A percentile compares a stretch with the other conserved stretches of the same genome.
Evolutionary conservation across 1,139 yeast species (phyloP).

Genomic region (Petasospora rhodanensis): DNA sequence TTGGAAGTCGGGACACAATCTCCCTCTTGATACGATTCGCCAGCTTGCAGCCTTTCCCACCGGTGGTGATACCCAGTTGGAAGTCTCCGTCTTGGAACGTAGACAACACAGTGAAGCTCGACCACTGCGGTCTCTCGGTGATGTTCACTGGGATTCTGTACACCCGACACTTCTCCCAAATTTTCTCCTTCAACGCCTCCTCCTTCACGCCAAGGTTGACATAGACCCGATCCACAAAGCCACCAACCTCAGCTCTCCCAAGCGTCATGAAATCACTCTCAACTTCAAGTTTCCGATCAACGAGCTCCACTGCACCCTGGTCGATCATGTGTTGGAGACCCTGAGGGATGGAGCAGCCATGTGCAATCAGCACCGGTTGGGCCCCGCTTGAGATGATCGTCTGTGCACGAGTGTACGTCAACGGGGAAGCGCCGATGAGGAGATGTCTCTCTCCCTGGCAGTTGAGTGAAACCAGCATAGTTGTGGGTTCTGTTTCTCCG

Average conservation of each 20-base stretch:
- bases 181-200: conserved; percentile 31
- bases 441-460: conserved; percentile 54
- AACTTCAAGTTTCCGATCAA: conserved; percentile 35
- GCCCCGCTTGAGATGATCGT: conserved; percentile 56
- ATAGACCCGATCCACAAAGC: conserved; percentile 71
- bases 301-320: conserved; percentile 29
- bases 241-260: conserved; percentile 63
- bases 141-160: conserved; percentile 80
- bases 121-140: conserved; percentile 64
- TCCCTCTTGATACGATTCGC: conserved; percentile 81
- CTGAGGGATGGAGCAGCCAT: conserved; percentile 25
- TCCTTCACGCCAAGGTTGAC: conserved; percentile 42
- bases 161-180: conserved; percentile 48
- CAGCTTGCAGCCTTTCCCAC: conserved; percentile 85
- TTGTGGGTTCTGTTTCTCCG: neutral
- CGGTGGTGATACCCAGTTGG: conserved; percentile 80
- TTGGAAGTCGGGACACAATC: conserved; percentile 59
- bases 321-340: conserved; percentile 26
- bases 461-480: conserved; percentile 19
- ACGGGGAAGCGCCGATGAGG: conserved; percentile 55
- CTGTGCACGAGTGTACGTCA: conserved; percentile 47
- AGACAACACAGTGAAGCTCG: conserved; percentile 75
- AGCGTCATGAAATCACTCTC: conserved; percentile 41
- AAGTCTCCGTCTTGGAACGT: conserved; percentile 68
- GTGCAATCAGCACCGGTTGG: conserved; percentile 43